A percentile compares a stretch with the other conserved stretches of the same genome.
Conservation (phyloP, 2,329 filamentous ascomycete genomes). For the Ophiostoma sp. region DNA sequence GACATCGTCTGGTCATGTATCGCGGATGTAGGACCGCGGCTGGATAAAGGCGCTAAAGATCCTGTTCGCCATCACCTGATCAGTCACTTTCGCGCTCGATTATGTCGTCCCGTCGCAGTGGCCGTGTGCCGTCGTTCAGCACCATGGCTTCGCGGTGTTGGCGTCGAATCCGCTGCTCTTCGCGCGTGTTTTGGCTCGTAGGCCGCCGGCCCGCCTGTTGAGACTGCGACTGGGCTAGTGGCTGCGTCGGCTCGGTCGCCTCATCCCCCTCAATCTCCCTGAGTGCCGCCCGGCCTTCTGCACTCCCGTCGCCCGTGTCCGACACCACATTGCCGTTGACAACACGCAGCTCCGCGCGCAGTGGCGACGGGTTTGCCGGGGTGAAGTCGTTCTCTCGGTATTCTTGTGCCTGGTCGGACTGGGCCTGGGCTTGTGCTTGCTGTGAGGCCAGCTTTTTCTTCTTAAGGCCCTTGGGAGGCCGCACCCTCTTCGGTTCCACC, state of each 20-base stretch:
- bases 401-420: neutral
- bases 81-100: slow-evolving; percentile 57
- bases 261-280: too few species aligned
- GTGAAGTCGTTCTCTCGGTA: neutral
- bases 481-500: slow-evolving; percentile 32
- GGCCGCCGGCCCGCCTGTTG: neutral
- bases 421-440: neutral
- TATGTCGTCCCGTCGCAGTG: slow-evolving; percentile 69
- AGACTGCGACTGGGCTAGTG: neutral
- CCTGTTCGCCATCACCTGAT: neutral
- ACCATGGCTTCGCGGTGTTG: slow-evolving; percentile 85
- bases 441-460: neutral
- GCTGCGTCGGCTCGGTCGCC: too few species aligned
- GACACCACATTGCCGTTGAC: slow-evolving; percentile 27
- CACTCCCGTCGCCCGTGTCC: slow-evolving; percentile 26
- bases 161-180: slow-evolving; percentile 67
- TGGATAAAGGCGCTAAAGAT: too few species aligned
- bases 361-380: slow-evolving; percentile 7
- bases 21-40: too few species aligned
- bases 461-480: neutral
- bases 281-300: neutral
- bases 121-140: slow-evolving; percentile 75
- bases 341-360: slow-evolving; percentile 13
- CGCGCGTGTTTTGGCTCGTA: slow-evolving; percentile 39
- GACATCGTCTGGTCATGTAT: too few species aligned